Evolutionary conservation across 441 rosid species (phyloP), one percentile per base, ranked within the genome.

Genomic region (Populus hybrid): DNA sequence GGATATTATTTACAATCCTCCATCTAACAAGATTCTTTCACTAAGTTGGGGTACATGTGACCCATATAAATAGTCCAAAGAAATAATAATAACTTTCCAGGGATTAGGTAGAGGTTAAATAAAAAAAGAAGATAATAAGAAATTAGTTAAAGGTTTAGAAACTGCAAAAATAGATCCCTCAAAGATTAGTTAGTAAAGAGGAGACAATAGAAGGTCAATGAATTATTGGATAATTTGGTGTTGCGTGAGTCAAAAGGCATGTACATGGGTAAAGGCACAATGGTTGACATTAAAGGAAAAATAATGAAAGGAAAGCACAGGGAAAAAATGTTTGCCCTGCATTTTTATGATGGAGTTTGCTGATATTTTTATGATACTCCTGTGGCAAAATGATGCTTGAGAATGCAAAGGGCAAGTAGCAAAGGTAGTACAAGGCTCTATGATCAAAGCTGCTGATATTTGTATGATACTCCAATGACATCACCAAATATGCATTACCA

Each of bases 241-340:
- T 74, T 69, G 74, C 26, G 8, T 3, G 35, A 61, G 35, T 29
- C 33, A 56, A 36, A 74, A 64, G 66, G 36, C 53, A 40, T 18
- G 64, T 59, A 42, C 12, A 20, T 38, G 65, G 64, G 53, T 10
- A 71, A 76, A 29, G 64, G 70, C 36, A 75, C 28, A 72, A 61
- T 59, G 61, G 4, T 21, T 28, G 21, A 50, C 7, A 36, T 10
- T 67, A 20, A 36, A 50, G 59, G 10, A 2, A 23, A 61, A 23
- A 56, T 7, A 61, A 50, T 23, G 5, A 6, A 59, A 7, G 28
- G 20, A 56, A 31, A 33, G 59, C 7, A 53, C 8, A 64, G 21
- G 45, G 33, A 33, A 45, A 45, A 73, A 45, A 63, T 28, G 64
- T 21, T 36, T 50, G 2, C 64, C 33, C 56, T 5, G 23, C 61